Evolutionary conservation across 2,329 filamentous ascomycete genomes (phyloP).

Genomic region (Chrysoporthe puriensis): DNA sequence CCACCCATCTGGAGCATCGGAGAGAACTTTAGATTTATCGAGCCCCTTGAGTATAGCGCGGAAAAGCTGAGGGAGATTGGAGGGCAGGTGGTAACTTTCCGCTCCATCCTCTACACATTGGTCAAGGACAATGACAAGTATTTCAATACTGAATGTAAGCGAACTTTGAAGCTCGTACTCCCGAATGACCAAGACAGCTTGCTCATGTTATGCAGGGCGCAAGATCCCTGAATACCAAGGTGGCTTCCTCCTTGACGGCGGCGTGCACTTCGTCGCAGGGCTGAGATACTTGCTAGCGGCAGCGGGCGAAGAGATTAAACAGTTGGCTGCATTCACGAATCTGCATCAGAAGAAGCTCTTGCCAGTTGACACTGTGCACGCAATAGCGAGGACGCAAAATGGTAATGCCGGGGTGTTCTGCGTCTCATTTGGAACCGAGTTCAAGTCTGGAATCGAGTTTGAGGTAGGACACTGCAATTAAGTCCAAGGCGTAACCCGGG

Average conservation of each 20-base stretch:
- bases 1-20: slow-evolving; percentile 62
- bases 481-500: neutral
- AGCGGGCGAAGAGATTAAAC: slow-evolving; percentile 48
- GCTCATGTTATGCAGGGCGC: slow-evolving; percentile 52
- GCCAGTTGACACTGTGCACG: slow-evolving; percentile 68
- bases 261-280: slow-evolving; percentile 72
- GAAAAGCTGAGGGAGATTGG: slow-evolving; percentile 34
- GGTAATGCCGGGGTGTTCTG: slow-evolving; percentile 34
- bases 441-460: slow-evolving; percentile 34
- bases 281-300: slow-evolving; percentile 61
- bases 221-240: slow-evolving; percentile 73
- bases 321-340: slow-evolving; percentile 58
- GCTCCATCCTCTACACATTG: slow-evolving; percentile 47
- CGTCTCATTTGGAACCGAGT: slow-evolving; percentile 40
- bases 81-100: slow-evolving; percentile 39
- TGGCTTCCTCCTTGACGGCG: slow-evolving; percentile 76
- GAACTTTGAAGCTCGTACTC: neutral
- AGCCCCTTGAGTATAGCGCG: slow-evolving; percentile 32
- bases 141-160: slow-evolving; percentile 50
- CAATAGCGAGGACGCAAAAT: slow-evolving; percentile 32
- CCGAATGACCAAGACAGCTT: neutral
- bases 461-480: slow-evolving; percentile 16
- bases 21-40: slow-evolving; percentile 72
- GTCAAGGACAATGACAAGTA: slow-evolving; percentile 51
- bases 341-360: slow-evolving; percentile 60